Percentiles rank a stretch among this genome's conserved stretches.
These are phyloP conservation scores for Trametes elegans DNA, from an alignment of 768 basidiomycete genomes.

Conservation along the genomic window DNA sequence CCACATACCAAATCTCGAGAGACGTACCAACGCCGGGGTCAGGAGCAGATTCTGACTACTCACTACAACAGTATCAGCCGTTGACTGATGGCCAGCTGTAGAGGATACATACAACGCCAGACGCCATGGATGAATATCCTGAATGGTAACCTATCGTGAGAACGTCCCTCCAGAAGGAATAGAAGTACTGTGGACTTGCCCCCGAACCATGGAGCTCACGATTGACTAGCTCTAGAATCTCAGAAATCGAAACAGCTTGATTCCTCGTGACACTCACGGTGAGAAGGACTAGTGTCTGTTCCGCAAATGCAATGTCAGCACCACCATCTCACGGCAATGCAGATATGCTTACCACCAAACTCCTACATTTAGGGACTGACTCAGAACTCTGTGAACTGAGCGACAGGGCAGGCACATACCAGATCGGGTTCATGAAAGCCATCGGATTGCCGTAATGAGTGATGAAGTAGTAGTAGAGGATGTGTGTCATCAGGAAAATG, in stretches of 20 bases:
- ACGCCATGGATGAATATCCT: constrained; percentile 52
- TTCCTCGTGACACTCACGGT: not conserved
- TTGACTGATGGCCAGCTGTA: not conserved
- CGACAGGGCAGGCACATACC: not conserved
- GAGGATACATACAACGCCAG: constrained; percentile 42
- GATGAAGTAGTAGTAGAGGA: constrained; percentile 8
- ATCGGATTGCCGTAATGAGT: constrained; percentile 1
- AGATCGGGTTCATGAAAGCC: not conserved
- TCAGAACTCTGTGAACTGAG: not conserved
- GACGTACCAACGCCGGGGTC: constrained; percentile 48
- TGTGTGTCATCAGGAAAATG: not conserved
- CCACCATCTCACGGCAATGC: too few relatives aligned
- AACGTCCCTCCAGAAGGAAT: not conserved
- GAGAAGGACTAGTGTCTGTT: not conserved
- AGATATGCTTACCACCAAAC: not conserved
- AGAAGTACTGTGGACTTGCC: not conserved
- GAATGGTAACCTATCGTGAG: not conserved
- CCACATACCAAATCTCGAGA: not conserved
- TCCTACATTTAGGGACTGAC: not conserved
- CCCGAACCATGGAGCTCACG: constrained; percentile 12
- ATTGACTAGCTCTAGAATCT: not conserved
- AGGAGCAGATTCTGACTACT: constrained; percentile 44
- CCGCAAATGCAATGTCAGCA: not conserved
- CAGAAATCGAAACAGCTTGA: too few relatives aligned
- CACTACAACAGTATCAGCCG: constrained; percentile 30